phyloP scores from a whole-genome alignment of 768 basidiomycete species.

The Favolaschia claudopus region DNA sequence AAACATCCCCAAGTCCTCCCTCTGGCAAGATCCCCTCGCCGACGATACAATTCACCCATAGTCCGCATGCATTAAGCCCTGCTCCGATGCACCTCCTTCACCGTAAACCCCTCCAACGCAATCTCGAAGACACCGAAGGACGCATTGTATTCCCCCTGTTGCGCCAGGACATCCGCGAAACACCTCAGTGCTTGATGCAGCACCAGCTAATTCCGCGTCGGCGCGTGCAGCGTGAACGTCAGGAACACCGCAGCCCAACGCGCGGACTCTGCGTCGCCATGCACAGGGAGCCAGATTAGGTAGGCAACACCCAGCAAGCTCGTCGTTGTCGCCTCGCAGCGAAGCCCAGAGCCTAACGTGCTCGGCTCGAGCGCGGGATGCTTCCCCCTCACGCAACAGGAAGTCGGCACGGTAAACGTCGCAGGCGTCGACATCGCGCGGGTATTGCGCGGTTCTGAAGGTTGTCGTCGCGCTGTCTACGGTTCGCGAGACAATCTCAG shows the following conservation, averaged over 20 bases:
- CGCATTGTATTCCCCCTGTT: no score
- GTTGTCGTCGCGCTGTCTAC: not conserved
- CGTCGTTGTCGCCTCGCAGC: not conserved
- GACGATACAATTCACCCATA: not conserved
- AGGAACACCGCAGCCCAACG: not conserved
- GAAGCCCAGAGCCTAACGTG: not conserved
- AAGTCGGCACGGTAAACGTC: not conserved
- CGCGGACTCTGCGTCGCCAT: not conserved
- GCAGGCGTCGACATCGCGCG: not conserved
- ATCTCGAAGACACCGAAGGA: not conserved
- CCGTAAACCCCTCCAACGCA: not conserved
- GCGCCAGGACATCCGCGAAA: not conserved
- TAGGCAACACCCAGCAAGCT: not conserved
- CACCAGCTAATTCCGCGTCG: not conserved
- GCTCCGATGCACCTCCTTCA: slow-evolving; percentile 1
- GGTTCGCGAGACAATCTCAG: not conserved
- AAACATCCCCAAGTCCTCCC: no score
- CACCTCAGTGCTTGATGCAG: not conserved
- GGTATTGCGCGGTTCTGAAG: not conserved
- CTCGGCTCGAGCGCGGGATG: not conserved
- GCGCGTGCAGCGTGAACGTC: not conserved
- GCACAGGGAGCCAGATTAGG: not conserved
- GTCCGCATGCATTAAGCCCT: slow-evolving; percentile 1
- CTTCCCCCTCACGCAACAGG: not conserved
- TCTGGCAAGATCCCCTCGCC: not conserved